Evolutionary conservation across 257 asterid species (phyloP), one percentile per base, ranked within the genome.

Genomic region (Capsicum pubescens): DNA sequence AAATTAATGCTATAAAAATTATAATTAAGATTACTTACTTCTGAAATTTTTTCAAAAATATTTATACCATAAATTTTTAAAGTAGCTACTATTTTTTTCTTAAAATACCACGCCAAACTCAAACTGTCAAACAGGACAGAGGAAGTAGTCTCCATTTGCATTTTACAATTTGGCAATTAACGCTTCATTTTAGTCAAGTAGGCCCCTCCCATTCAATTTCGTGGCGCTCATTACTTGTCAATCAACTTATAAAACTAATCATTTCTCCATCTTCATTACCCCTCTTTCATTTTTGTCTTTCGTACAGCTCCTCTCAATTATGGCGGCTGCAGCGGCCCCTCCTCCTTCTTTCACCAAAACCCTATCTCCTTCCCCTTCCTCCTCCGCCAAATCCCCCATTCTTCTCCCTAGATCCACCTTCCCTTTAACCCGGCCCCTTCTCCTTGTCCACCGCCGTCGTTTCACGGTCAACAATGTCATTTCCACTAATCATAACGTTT

Each of bases 301-400:
- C 8, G 44, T 4, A 4, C 8, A 9, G 42, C 76, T 63, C 57
- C 46, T 19, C 19, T 39, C 44, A 42, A 59, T 16, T 66, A 82
- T 66, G 79, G 79, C 79, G 79, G 79, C 84, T 14, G 44, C 84
- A 11, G 84, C 79, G 26, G 8, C 84, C 52, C 83, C 83, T 42
- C 39, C 56, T 48, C 39, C 83, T 2, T 16, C 67, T 21, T 52
- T 82, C 84, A 50, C 84, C 79, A n/a, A 69, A 69, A 50, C 79
- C 52, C 32, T 66, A 55, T 54, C 72, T 54, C 83, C 74, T 10
- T 39, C 44, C 44, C 10, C 16, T 8, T 4, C 36, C 3, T 59
- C 57, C 35, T 16, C 67, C 13, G 64, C 84, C 84, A 81, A 64
- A 81, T 81, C 77, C 0, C 13, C 79, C 10, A 32, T 46, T 17